A percentile compares a stretch with the other conserved stretches of the same genome.
Evolutionary conservation across 2,329 filamentous ascomycete species (phyloP).

Genomic region (Xylaria polymorpha): DNA sequence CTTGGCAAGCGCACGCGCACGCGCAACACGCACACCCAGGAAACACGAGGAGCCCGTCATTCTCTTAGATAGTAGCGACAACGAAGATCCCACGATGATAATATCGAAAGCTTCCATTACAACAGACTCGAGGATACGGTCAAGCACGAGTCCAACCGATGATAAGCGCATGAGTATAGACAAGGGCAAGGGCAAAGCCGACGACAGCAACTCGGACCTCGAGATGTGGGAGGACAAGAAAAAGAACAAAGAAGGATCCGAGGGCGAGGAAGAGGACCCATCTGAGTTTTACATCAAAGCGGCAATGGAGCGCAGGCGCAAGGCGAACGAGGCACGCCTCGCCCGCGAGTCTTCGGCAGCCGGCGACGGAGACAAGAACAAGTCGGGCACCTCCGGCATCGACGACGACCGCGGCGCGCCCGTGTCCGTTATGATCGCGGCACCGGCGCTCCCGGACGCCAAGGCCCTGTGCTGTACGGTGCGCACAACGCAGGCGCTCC

Average conservation of each 20-base stretch:
- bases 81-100: slow-evolving; percentile 34
- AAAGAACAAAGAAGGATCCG: slow-evolving; percentile 42
- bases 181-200: slow-evolving; percentile 20
- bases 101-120: slow-evolving; percentile 15
- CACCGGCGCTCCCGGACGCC: slow-evolving; percentile 68
- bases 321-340: slow-evolving; percentile 42
- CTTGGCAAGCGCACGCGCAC: slow-evolving; percentile 14
- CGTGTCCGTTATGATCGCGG: slow-evolving; percentile 75
- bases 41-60: slow-evolving; percentile 33
- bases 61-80: slow-evolving; percentile 48
- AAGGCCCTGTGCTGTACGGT: slow-evolving; percentile 72
- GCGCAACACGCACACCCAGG: slow-evolving; percentile 3
- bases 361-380: slow-evolving; percentile 12
- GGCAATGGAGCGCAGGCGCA: slow-evolving; percentile 54
- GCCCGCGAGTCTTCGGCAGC: slow-evolving; percentile 39
- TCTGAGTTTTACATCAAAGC: slow-evolving; percentile 59
- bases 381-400: slow-evolving; percentile 6
- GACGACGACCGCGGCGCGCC: slow-evolving; percentile 50
- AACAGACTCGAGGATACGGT: neutral
- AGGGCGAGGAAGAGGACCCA: slow-evolving; percentile 54
- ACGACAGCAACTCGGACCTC: slow-evolving; percentile 32
- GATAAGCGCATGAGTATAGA: neutral
- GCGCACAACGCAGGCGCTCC: slow-evolving; percentile 74
- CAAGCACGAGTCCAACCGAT: neutral
- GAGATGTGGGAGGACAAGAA: slow-evolving; percentile 42